A percentile compares a stretch with the other conserved stretches of the same genome.
These are phyloP conservation scores for Oxyria digyna DNA, from an alignment of 148 eudicot species.

Conservation along the genomic window DNA sequence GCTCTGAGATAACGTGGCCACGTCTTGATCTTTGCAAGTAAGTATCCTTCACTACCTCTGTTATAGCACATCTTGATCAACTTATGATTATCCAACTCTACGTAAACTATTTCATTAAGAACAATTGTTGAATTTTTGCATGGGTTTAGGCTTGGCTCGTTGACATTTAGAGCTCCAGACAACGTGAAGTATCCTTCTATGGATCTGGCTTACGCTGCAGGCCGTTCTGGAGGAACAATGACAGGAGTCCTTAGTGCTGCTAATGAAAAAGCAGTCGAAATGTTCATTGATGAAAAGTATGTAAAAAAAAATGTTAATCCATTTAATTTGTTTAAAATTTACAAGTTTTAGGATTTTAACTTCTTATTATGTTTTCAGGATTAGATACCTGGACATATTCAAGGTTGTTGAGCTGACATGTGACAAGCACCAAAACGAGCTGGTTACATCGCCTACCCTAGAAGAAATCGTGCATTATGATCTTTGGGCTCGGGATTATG, in stretches of 20 bases:
- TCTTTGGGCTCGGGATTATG: constrained; percentile 88
- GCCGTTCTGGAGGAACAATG: constrained; percentile 97
- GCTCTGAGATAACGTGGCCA: constrained; percentile 98
- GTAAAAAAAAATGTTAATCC: too few relatives aligned
- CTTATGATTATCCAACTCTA: too few relatives aligned
- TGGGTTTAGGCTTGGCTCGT: constrained; percentile 65
- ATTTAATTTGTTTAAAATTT: not conserved
- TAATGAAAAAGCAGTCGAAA: constrained; percentile 92
- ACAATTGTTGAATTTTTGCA: constrained; percentile 3
- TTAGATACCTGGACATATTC: constrained; percentile 85
- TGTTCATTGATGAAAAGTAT: constrained; percentile 86
- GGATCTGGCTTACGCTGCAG: constrained; percentile 92
- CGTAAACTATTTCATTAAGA: not conserved
- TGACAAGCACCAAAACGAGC: constrained; percentile 55
- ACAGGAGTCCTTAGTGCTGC: constrained; percentile 97
- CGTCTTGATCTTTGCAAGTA: constrained; percentile 99
- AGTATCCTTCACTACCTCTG: not conserved
- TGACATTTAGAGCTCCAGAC: constrained; percentile 89
- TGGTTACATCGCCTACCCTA: constrained; percentile 66
- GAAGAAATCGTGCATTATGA: constrained; percentile 92
- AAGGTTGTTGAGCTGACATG: constrained; percentile 91
- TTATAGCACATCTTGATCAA: not conserved
- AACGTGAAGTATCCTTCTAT: constrained; percentile 92
- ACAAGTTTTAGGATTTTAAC: too few relatives aligned
- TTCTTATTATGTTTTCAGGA: constrained; percentile 41